Evolutionary conservation across 2,329 filamentous ascomycete species (phyloP).

Genomic region (Fusarium duplospermum): DNA sequence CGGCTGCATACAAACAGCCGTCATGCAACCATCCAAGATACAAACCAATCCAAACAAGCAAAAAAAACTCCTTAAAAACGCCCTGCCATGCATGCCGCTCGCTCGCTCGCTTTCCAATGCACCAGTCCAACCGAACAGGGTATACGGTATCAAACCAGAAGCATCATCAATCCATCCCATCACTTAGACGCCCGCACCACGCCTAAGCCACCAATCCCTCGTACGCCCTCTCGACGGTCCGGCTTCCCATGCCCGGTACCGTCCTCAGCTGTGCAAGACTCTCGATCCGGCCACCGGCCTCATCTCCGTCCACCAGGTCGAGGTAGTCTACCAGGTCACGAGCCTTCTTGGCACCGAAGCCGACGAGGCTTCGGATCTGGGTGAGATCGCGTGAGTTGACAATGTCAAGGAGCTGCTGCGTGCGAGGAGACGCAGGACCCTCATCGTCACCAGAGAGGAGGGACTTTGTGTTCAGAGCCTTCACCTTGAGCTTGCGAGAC

Average conservation of each 20-base stretch:
- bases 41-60: conserved; percentile 21
- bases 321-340: conserved; percentile 68
- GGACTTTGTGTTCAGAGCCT: conserved; percentile 38
- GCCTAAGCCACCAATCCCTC: conserved; percentile 55
- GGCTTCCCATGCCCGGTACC: conserved; percentile 68
- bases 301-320: conserved; percentile 56
- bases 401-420: conserved; percentile 72
- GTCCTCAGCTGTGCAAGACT: conserved; percentile 63
- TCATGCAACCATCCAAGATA: conserved; percentile 29
- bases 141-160: conserved; percentile 41
- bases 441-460: conserved; percentile 54
- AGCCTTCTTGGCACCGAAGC: conserved; percentile 80
- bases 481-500: conserved; percentile 48
- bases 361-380: conserved; percentile 74
- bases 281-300: conserved; percentile 55
- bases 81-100: conserved; percentile 12
- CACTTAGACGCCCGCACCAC: not conserved
- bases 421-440: conserved; percentile 63
- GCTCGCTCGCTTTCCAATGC: conserved; percentile 27
- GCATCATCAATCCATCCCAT: conserved; percentile 23
- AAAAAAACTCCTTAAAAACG: conserved; percentile 39
- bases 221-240: conserved; percentile 67
- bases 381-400: conserved; percentile 78
- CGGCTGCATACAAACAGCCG: conserved; percentile 22
- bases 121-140: conserved; percentile 34